Conservation (phyloP, 345 rosid species). For the Isatis tinctoria region DNA sequence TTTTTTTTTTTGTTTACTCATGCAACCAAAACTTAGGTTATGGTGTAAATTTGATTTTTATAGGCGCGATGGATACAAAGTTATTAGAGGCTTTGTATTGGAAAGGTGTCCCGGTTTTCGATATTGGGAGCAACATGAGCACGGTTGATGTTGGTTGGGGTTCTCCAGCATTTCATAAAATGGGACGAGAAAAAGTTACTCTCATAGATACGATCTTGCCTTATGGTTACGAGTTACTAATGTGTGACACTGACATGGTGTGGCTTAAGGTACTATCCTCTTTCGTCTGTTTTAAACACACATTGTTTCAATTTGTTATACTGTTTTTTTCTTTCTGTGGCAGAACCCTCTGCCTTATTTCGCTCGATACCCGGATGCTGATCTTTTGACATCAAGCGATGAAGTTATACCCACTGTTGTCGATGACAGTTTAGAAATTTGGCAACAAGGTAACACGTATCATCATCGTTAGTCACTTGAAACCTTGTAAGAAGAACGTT, state of each 20-base stretch:
- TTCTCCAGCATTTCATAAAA: conserved; percentile 87
- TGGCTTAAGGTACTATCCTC: conserved; percentile 74
- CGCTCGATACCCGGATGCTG: conserved; percentile 94
- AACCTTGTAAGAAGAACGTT: neutral
- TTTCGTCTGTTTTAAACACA: neutral
- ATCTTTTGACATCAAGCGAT: conserved; percentile 91
- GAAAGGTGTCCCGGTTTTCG: conserved; percentile 93
- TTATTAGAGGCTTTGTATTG: conserved; percentile 82
- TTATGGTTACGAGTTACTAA: conserved; percentile 76
- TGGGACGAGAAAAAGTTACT: conserved; percentile 96
- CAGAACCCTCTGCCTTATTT: conserved; percentile 97
- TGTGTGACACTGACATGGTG: conserved; percentile 98
- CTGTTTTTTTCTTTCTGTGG: neutral
- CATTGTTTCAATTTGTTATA: neutral
- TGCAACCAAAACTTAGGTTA: neutral
- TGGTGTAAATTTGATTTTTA: conserved; percentile 3
- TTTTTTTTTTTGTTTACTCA: neutral
- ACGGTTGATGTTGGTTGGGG: conserved; percentile 97
- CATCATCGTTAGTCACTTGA: neutral
- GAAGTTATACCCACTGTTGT: conserved; percentile 89
- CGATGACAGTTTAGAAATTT: conserved; percentile 88
- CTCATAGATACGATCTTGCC: conserved; percentile 78
- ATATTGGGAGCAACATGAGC: conserved; percentile 95
- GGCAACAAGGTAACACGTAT: conserved; percentile 77
- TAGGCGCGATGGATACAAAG: conserved; percentile 93